Evolutionary conservation across 768 basidiomycete species (phyloP), one percentile per base, ranked within the genome.

Genomic region (Mycena vitilis): DNA sequence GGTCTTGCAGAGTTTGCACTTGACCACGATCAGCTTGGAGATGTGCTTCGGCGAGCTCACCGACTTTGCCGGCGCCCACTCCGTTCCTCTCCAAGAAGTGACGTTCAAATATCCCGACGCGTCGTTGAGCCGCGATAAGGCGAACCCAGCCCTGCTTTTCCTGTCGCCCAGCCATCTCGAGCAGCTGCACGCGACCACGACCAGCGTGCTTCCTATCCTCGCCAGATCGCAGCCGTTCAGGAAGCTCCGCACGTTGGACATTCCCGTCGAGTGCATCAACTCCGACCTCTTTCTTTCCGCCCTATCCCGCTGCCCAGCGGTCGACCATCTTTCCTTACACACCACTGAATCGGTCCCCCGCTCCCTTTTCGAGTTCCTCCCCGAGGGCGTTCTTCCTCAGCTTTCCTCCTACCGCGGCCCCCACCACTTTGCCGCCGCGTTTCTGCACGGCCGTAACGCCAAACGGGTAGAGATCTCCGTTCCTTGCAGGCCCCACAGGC

Each of bases 11-110:
- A 72, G 68, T 6, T 72, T 81, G 48, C 74, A 74, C 11, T 68
- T 81, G 54, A 75, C 67, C 22, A 73, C 72, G 22, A 42, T 81
- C 25, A 81, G 81, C 78, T 65, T 83, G 4, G 80, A 42, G 77
- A 79, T 48, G 77, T 70, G 69, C 45, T 70, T 66, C 34, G 69
- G 69, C 30, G 69, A 66, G 20, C 62, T 70, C 10, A 22, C 65
- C 13, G 69, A 70, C 56, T 70, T 70, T 47, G 64, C 59, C 22
- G 49, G n/a, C 53, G 51, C 49, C 4, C 68, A 62, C 1, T 63
- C 68, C 12, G 69, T 70, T 22, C 54, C 69, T 11, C 44, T 70
- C n/a, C 64, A 70, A 51, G 55, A 37, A 5, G 69, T 70, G 38
- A 70, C 69, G 18, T 63, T 70, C 49, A 70, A 66, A 66, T 70